Evolutionary conservation across 2,329 filamentous ascomycete species (phyloP).

Genomic region (Chaetomiaceae sp.): DNA sequence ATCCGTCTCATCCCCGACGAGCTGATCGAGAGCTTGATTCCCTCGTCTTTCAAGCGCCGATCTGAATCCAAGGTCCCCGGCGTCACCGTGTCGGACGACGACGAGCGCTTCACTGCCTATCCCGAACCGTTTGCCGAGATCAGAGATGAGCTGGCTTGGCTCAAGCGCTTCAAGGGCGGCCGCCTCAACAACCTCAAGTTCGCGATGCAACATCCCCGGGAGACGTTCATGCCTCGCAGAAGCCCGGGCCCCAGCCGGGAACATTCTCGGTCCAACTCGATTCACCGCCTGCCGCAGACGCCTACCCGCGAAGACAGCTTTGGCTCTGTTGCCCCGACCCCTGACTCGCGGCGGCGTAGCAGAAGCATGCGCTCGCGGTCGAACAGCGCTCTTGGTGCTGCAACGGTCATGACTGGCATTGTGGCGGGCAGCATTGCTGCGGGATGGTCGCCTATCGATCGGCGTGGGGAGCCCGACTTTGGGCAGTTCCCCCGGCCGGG

Average conservation of each 20-base stretch:
- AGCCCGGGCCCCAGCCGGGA: conserved; percentile 62
- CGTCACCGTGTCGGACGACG: conserved; percentile 61
- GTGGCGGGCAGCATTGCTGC: conserved; percentile 72
- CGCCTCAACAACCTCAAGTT: conserved; percentile 78
- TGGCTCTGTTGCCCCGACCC: conserved; percentile 44
- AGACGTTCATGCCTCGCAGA: conserved; percentile 59
- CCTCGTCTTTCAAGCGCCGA: conserved; percentile 49
- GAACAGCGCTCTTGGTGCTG: conserved; percentile 68
- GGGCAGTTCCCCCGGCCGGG: conserved; percentile 32
- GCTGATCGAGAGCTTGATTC: conserved; percentile 51
- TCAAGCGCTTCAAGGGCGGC: conserved; percentile 76
- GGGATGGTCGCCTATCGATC: conserved; percentile 69
- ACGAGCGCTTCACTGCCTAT: conserved; percentile 60
- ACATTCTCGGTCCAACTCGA: conserved; percentile 60
- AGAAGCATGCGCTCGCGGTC: conserved; percentile 62
- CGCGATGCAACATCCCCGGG: conserved; percentile 68
- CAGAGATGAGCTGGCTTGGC: conserved; percentile 73
- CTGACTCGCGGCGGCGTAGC: conserved; percentile 60
- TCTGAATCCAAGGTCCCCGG: conserved; percentile 44
- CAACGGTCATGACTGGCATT: conserved; percentile 78
- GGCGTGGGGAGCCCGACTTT: conserved; percentile 39
- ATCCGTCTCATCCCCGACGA: conserved; percentile 81
- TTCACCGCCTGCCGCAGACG: conserved; percentile 52
- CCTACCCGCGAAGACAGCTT: conserved; percentile 56
- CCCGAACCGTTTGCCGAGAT: conserved; percentile 70